phyloP scores from a whole-genome alignment of 148 eudicot species.

The Fagopyrum esculentum region DNA sequence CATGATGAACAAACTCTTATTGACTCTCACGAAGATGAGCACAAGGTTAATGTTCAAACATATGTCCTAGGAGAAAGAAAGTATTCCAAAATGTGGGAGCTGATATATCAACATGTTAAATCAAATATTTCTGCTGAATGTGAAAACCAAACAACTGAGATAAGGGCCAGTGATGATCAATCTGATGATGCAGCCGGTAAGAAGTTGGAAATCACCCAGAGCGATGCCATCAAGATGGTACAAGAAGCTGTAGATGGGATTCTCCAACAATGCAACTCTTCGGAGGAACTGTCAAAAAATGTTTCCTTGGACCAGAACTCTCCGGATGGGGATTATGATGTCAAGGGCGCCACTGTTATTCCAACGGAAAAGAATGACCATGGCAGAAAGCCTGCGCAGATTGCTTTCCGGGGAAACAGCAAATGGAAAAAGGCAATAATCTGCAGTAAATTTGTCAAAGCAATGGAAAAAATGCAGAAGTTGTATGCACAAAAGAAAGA shows the following conservation, averaged over 20 bases:
- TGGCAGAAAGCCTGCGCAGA: not conserved
- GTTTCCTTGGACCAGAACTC: not conserved
- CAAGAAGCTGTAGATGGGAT: conserved; percentile 73
- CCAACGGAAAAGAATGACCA: conserved; percentile 18
- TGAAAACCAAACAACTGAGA: conserved; percentile 17
- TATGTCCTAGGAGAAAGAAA: not conserved
- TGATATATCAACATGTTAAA: conserved; percentile 63
- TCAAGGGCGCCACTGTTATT: conserved; percentile 17
- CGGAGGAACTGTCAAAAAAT: not conserved
- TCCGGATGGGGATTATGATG: conserved; percentile 12
- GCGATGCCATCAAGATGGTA: conserved; percentile 69
- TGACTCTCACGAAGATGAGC: conserved; percentile 8
- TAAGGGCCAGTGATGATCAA: conserved; percentile 18
- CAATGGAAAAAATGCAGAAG: conserved; percentile 30
- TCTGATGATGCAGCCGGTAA: conserved; percentile 19
- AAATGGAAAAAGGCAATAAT: conserved; percentile 27
- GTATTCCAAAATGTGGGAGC: conserved; percentile 59
- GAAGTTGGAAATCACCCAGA: conserved; percentile 46
- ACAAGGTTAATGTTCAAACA: not conserved
- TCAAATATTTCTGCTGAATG: conserved; percentile 25
- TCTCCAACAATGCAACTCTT: conserved; percentile 34
- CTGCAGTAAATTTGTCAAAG: conserved; percentile 30
- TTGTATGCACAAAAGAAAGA: conserved; percentile 18
- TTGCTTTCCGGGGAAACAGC: conserved; percentile 13
- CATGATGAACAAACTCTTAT: conserved; percentile 1